Evolutionary conservation across 2,329 filamentous ascomycete species (phyloP).

Genomic region (Colletotrichum lindemuthianum): DNA sequence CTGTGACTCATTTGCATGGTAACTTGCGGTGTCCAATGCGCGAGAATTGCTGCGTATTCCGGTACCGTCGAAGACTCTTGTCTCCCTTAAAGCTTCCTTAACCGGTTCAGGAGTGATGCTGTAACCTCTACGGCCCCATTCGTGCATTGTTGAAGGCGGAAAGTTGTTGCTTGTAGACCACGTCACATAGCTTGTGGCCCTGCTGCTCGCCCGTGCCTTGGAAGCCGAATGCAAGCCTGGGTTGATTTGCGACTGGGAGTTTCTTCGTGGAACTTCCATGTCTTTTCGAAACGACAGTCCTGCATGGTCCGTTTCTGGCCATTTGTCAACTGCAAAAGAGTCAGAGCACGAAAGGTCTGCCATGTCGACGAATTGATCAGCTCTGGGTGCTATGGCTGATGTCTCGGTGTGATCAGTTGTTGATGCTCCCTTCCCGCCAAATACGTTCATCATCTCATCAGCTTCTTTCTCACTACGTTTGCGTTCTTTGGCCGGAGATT

Average conservation of each 20-base stretch:
- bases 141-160: not conserved
- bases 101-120: constrained; percentile 25
- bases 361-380: no score
- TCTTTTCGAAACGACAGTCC: not conserved
- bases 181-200: constrained; percentile 36
- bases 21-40: not conserved
- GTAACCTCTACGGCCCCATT: not conserved
- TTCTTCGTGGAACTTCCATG: not conserved
- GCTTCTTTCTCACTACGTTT: constrained; percentile 46
- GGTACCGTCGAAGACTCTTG: constrained; percentile 22
- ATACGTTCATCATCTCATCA: constrained; percentile 50
- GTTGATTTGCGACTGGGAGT: not conserved
- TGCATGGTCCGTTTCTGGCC: no score
- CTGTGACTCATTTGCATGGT: not conserved
- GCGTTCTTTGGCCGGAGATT: constrained; percentile 38
- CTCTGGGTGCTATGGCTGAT: not conserved
- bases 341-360: no score
- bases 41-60: not conserved
- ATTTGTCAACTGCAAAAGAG: no score
- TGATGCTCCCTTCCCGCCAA: constrained; percentile 32
- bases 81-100: constrained; percentile 16
- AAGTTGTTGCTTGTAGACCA: constrained; percentile 38
- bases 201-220: constrained; percentile 7
- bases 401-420: constrained; percentile 1
- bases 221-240: not conserved